These are phyloP conservation scores for Trichoderma semiorbis DNA, from an alignment of 2,329 filamentous ascomycete species.

Conservation along the genomic window DNA sequence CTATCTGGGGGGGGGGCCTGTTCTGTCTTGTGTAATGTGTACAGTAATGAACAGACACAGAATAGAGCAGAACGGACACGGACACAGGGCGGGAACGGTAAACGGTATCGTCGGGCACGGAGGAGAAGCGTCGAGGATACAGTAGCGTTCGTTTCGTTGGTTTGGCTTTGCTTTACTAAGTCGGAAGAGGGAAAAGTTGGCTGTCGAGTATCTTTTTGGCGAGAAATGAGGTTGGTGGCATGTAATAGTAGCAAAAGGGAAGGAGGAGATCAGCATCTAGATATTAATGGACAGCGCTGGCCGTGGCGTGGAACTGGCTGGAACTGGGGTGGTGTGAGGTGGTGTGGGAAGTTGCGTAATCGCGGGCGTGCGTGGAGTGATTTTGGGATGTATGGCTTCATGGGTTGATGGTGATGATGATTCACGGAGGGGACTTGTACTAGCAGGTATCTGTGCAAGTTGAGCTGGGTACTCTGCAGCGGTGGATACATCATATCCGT, in stretches of 20 bases:
- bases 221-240: constrained; percentile 12
- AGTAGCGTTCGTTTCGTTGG: not conserved
- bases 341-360: constrained; percentile 10
- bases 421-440: not conserved
- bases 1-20: not conserved
- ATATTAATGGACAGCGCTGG: constrained; percentile 8
- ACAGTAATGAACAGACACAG: not conserved
- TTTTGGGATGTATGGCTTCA: not conserved
- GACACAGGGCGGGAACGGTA: not conserved
- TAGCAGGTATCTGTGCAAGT: not conserved
- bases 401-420: not conserved
- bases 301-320: constrained; percentile 2
- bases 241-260: constrained; percentile 17
- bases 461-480: not conserved
- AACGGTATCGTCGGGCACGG: constrained; percentile 10
- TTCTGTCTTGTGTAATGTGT: not conserved
- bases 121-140: not conserved
- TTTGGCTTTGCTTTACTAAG: not conserved
- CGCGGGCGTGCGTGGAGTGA: constrained; percentile 8
- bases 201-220: not conserved
- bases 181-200: not conserved
- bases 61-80: not conserved
- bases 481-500: not conserved
- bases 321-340: constrained; percentile 8
- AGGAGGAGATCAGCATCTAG: constrained; percentile 11